These are phyloP conservation scores for Suillus plorans DNA, from an alignment of 768 basidiomycete genomes.

Conservation along the genomic window DNA sequence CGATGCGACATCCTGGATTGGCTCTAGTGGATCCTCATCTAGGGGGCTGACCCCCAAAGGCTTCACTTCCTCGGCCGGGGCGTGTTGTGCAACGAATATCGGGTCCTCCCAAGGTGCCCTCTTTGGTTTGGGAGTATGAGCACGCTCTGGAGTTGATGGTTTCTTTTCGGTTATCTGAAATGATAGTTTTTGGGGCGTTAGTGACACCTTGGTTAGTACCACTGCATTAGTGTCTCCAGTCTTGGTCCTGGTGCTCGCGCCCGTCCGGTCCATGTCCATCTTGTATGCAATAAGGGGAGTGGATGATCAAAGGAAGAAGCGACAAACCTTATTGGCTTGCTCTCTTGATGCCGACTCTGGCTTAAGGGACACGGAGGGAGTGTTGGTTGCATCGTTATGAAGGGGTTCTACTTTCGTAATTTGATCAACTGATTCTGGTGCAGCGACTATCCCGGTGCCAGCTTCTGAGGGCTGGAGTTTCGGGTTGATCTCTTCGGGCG, in stretches of 20 bases:
- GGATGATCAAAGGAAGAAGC: not conserved
- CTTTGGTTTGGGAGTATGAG: constrained; percentile 16
- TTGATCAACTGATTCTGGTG: not conserved
- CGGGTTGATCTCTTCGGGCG: not conserved
- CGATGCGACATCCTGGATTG: not conserved
- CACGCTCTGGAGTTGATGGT: constrained; percentile 9
- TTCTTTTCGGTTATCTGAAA: constrained; percentile 3
- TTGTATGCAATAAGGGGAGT: not conserved
- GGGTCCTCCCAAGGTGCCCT: constrained; percentile 34
- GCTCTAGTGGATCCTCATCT: not conserved
- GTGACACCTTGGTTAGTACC: not conserved
- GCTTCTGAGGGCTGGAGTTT: not conserved
- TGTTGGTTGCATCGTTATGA: not conserved
- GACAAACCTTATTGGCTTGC: not conserved
- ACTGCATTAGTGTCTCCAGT: not conserved
- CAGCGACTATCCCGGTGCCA: not conserved
- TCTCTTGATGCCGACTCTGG: not conserved
- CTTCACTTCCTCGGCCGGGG: not conserved
- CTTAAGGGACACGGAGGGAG: not conserved
- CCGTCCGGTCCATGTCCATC: not conserved
- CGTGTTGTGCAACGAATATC: constrained; percentile 14
- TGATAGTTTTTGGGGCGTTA: not conserved
- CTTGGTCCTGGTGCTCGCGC: not conserved
- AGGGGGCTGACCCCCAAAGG: not conserved
- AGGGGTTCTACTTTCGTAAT: not conserved